Evolutionary conservation across 2,329 filamentous ascomycete species (phyloP).

Genomic region (Aureobasidium namibiae): DNA sequence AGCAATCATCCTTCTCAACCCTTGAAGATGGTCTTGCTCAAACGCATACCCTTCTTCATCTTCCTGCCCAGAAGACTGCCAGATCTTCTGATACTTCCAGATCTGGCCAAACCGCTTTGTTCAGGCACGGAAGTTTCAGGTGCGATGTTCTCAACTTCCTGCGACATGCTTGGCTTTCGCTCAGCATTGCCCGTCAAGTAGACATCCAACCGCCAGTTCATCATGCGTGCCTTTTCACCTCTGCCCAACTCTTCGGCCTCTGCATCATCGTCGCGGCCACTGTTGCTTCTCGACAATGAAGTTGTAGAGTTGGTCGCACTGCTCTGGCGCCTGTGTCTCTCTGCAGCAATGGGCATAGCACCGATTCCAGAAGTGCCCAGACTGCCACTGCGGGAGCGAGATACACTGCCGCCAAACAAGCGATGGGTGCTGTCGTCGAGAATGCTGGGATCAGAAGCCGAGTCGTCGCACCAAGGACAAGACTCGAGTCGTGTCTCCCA

Average conservation of each 20-base stretch:
- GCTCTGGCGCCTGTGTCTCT: conserved; percentile 16
- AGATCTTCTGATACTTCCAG: conserved; percentile 1
- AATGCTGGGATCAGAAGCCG: conserved; percentile 18
- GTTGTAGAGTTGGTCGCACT: conserved; percentile 16
- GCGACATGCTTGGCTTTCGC: conserved; percentile 18
- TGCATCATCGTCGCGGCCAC: conserved; percentile 17
- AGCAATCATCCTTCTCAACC: conserved; percentile 13
- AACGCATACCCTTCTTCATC: conserved; percentile 20
- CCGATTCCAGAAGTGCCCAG: conserved; percentile 20
- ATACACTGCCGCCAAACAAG: conserved; percentile 36
- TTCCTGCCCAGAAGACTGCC: conserved; percentile 12
- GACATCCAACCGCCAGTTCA: conserved; percentile 26
- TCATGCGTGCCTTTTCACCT: conserved; percentile 24
- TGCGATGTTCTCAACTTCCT: not conserved
- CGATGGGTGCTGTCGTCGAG: conserved; percentile 37
- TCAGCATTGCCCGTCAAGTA: conserved; percentile 26
- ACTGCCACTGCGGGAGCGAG: conserved; percentile 22
- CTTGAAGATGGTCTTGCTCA: conserved; percentile 20
- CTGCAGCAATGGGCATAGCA: conserved; percentile 14
- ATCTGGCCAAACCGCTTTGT: not conserved
- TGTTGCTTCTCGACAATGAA: conserved; percentile 21
- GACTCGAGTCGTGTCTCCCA: conserved; percentile 41
- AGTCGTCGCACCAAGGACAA: conserved; percentile 38
- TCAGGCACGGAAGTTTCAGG: not conserved
- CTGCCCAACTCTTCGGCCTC: conserved; percentile 19